Percentiles rank a stretch among this genome's conserved stretches.
Evolutionary conservation across 148 eudicot genomes (phyloP).

Genomic region (Fagopyrum tataricum): DNA sequence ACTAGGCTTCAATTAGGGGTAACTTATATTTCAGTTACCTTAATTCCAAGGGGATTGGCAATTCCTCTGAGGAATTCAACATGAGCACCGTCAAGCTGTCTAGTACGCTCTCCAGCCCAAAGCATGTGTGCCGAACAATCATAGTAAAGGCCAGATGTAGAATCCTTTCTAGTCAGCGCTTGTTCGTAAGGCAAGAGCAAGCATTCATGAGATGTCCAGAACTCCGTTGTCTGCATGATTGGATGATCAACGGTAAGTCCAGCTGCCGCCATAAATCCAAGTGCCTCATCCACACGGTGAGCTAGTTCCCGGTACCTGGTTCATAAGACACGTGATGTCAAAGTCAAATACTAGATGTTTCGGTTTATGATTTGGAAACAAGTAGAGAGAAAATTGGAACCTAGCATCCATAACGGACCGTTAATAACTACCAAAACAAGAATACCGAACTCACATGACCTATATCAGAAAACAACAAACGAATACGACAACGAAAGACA

Average conservation of each 20-base stretch:
- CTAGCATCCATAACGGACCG: too few relatives aligned
- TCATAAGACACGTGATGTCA: neutral
- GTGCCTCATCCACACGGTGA: slow-evolving; percentile 82
- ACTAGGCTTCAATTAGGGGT: too few relatives aligned
- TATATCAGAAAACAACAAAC: slow-evolving; percentile 3
- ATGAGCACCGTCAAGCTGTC: slow-evolving; percentile 94
- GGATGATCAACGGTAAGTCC: slow-evolving; percentile 87
- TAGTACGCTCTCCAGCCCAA: slow-evolving; percentile 90
- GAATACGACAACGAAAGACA: neutral
- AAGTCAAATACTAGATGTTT: neutral
- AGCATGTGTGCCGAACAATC: slow-evolving; percentile 90
- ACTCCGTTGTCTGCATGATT: slow-evolving; percentile 73
- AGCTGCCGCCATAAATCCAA: slow-evolving; percentile 93
- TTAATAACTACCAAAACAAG: too few relatives aligned
- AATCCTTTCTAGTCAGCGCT: slow-evolving; percentile 73
- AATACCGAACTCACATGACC: neutral
- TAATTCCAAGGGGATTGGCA: slow-evolving; percentile 89
- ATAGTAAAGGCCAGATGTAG: slow-evolving; percentile 76
- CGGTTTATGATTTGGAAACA: too few relatives aligned
- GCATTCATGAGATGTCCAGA: slow-evolving; percentile 96
- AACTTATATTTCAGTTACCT: slow-evolving; percentile 33
- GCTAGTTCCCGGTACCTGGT: slow-evolving; percentile 84
- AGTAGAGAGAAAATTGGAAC: too few relatives aligned
- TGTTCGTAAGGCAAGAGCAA: slow-evolving; percentile 85
- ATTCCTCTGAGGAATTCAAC: slow-evolving; percentile 84